These are phyloP conservation scores for Mycena vitilis DNA, from an alignment of 768 basidiomycete species.

Conservation along the genomic window DNA sequence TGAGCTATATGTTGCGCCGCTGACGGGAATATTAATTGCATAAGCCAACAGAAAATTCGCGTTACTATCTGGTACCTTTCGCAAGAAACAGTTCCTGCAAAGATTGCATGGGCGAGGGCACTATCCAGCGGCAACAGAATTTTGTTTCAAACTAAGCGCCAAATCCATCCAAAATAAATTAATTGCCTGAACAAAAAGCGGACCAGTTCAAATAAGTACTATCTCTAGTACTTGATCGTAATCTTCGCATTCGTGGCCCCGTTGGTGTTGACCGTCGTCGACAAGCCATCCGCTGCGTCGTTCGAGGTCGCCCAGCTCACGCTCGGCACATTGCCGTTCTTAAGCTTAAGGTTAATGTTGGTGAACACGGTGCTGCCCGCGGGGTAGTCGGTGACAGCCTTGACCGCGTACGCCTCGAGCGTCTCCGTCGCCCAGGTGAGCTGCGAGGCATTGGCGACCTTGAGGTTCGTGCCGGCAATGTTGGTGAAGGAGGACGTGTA, in stretches of 20 bases:
- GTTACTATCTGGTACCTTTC: too few species aligned
- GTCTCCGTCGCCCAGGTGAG: background rate
- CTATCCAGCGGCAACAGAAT: too few species aligned
- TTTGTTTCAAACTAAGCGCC: too few species aligned
- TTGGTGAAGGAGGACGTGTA: conserved; percentile 3
- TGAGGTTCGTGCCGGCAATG: conserved; percentile 8
- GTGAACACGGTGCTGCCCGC: background rate
- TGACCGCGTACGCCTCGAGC: conserved; percentile 1
- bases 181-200: too few species aligned
- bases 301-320: background rate
- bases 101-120: too few species aligned
- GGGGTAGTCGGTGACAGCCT: background rate
- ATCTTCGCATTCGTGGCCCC: background rate
- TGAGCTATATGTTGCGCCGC: too few species aligned
- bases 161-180: too few species aligned
- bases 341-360: background rate
- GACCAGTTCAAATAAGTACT: too few species aligned
- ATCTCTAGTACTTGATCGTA: conserved; percentile 2
- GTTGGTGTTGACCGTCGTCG: background rate
- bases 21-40: too few species aligned
- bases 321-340: background rate
- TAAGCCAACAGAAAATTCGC: too few species aligned
- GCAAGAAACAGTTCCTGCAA: too few species aligned
- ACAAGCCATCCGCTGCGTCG: conserved; percentile 4
- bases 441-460: background rate